Evolutionary conservation across 805 yeast species (phyloP), one percentile per base, ranked within the genome.

Genomic region (Saccharomyces kudriavzevii): DNA sequence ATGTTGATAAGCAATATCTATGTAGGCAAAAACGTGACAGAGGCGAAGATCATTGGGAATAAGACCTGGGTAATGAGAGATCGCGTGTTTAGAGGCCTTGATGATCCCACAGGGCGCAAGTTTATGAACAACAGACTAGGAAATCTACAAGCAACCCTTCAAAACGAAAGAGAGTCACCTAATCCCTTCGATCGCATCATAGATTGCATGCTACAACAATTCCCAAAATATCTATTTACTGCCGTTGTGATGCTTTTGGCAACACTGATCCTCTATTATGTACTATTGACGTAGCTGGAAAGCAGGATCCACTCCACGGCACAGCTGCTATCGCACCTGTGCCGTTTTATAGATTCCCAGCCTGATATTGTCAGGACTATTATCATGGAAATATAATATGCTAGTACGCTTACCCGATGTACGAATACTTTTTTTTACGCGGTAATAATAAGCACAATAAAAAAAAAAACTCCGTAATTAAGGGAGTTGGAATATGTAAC

Each of bases 41-140:
- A 90, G 64, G 97, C 97, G 11, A 96, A 91, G 73, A 53, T 65
- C 9, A 75, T 90, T 58, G 97, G 97, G 30, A 90, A 91, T 66
- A 69, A 72, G 8, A 89, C 97, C 0, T 90, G 43, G 43, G 22
- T 35, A 4, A n/a, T n/a, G 43, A 35, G 43, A 35, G 4, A 35
- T 17, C 43, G 43, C 11, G 43, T 11, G 4, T 35, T 17, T 17
- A 35, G 43, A 8, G 24, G 24, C 24, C 24, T 17, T 11, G 43
- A 35, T 8, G 43, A 17, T 17, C 4, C 43, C 24, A 17, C 43
- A 35, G 43, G 17, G 17, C 43, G 24, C 22, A 35, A 35, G 13
- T 35, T 35, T 24, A 35, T 35, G 43, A 35, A 35, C 22, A 35
- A 8, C 4, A 35, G 43, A 35, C 22, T 35, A 35, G 43, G 43